A percentile compares a stretch with the other conserved stretches of the same genome.
Evolutionary conservation across 352 stramenopile species (phyloP).

Genomic region (Pythium dissotocum): DNA sequence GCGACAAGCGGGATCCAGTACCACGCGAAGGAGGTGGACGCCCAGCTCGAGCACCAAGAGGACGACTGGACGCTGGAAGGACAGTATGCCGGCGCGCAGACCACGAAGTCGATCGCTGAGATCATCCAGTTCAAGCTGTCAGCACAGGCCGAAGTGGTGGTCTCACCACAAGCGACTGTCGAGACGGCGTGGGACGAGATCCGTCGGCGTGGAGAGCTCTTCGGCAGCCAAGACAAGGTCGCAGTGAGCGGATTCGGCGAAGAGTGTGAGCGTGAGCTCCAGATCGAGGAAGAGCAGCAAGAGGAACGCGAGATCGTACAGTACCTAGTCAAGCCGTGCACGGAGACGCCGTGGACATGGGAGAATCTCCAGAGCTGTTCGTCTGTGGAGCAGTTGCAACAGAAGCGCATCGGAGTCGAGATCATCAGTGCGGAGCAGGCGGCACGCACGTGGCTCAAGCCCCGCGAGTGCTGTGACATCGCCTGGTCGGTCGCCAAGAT

Average conservation of each 20-base stretch:
- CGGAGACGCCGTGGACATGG: slow-evolving; percentile 35
- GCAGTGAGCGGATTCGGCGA: slow-evolving; percentile 34
- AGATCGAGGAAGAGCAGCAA: slow-evolving; percentile 15
- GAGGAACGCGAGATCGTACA: slow-evolving; percentile 20
- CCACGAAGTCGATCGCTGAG: slow-evolving; percentile 31
- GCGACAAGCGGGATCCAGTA: slow-evolving; percentile 75
- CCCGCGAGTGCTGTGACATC: slow-evolving; percentile 11
- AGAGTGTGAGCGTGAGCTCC: background rate
- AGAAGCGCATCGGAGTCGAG: background rate
- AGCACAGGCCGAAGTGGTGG: slow-evolving; percentile 6
- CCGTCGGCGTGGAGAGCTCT: slow-evolving; percentile 19
- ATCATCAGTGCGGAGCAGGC: background rate
- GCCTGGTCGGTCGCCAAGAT: slow-evolving; percentile 29
- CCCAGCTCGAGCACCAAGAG: slow-evolving; percentile 31
- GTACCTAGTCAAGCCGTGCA: slow-evolving; percentile 9
- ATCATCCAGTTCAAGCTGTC: slow-evolving; percentile 25
- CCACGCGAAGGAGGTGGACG: slow-evolving; percentile 28
- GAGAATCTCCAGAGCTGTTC: background rate
- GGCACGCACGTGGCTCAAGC: background rate
- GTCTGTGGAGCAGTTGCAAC: background rate
- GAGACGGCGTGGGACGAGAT: slow-evolving; percentile 25
- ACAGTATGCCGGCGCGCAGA: slow-evolving; percentile 37
- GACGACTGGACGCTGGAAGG: slow-evolving; percentile 54
- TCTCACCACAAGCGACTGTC: background rate
- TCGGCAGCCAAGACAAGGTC: slow-evolving; percentile 38